Percentiles rank a stretch among this genome's conserved stretches.
phyloP scores from a whole-genome alignment of 2,329 filamentous ascomycete genomes.

The Neonectria magnoliae region DNA sequence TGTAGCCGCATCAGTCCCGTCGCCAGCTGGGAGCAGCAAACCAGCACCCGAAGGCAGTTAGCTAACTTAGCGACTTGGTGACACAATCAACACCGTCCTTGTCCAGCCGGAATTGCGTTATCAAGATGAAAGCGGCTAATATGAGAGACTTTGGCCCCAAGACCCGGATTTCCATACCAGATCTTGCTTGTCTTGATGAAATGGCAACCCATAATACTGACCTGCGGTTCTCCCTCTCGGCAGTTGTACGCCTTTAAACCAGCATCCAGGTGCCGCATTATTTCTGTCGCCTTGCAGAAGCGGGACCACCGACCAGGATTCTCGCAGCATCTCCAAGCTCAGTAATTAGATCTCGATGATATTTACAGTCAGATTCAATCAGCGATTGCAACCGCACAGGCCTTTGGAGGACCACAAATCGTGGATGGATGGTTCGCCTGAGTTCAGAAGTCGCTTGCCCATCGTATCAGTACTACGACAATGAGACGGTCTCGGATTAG shows the following conservation, averaged over 20 bases:
- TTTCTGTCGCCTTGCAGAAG: constrained; percentile 22
- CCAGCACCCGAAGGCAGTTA: background rate
- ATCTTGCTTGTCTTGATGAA: background rate
- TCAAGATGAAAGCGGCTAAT: background rate
- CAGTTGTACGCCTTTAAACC: background rate
- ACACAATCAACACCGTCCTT: background rate
- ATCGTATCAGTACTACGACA: background rate
- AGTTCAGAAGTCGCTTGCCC: background rate
- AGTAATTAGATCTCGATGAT: constrained; percentile 16
- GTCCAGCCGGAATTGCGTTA: background rate
- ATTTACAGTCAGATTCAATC: background rate
- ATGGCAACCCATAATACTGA: background rate
- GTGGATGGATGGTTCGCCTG: background rate
- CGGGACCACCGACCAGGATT: constrained; percentile 29
- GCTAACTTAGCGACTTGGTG: background rate
- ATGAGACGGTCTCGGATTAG: background rate
- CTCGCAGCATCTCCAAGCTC: constrained; percentile 9
- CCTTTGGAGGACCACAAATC: background rate
- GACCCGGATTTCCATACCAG: background rate
- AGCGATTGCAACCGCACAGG: background rate
- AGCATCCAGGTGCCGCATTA: background rate
- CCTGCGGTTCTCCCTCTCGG: background rate
- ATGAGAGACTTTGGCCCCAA: no score
- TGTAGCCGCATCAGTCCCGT: constrained; percentile 25
- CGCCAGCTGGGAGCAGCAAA: background rate